phyloP scores from a whole-genome alignment of 2,329 filamentous ascomycete species.

The Dryadomyces quercus-mongolicae region DNA sequence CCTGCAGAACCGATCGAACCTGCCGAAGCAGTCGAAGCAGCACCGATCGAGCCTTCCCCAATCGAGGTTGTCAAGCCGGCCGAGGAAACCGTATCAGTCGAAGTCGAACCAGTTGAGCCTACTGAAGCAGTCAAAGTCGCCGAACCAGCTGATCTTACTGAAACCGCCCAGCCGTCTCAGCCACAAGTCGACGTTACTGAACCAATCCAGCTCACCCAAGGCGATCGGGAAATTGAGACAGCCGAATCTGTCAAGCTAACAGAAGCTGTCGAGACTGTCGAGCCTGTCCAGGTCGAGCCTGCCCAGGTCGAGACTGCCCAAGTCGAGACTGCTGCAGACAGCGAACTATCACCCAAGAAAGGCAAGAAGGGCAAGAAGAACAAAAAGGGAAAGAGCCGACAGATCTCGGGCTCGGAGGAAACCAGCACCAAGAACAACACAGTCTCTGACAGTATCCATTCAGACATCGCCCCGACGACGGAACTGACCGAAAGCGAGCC shows the following conservation, averaged over 20 bases:
- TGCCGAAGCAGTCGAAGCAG: background rate
- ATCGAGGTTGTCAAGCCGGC: background rate
- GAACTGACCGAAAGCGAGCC: background rate
- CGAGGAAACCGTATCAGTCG: too few relatives aligned
- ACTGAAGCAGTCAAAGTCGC: background rate
- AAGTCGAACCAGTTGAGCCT: background rate
- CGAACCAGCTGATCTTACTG: too few relatives aligned
- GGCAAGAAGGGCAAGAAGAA: slow-evolving; percentile 4
- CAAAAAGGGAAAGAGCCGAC: background rate
- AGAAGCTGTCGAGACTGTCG: background rate
- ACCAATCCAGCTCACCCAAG: background rate
- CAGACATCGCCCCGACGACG: background rate
- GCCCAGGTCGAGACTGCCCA: too few relatives aligned
- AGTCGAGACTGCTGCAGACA: background rate
- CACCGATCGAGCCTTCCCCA: background rate
- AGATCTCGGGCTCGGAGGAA: background rate
- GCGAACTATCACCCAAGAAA: background rate
- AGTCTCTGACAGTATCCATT: background rate
- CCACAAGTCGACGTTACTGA: too few relatives aligned
- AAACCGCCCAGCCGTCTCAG: too few relatives aligned
- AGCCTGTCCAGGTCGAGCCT: background rate
- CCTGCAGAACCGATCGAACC: background rate
- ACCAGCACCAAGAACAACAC: background rate
- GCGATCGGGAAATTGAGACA: too few relatives aligned
- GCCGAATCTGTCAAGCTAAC: too few relatives aligned